Conservation (phyloP, 352 stramenopile species). For the Phytopythium vexans region DNA sequence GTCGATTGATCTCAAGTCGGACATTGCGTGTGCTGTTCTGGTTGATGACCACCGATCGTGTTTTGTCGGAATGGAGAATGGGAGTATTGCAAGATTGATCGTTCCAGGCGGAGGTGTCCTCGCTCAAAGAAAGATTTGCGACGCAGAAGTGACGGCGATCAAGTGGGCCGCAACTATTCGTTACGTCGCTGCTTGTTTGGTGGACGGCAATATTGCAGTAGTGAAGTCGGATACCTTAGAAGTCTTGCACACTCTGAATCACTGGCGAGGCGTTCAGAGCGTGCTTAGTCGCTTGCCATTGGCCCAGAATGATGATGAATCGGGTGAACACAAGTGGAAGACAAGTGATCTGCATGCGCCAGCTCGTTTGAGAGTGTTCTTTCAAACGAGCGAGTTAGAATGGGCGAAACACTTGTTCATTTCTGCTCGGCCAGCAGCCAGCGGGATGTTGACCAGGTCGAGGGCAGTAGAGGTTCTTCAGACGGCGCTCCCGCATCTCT, state of each 20-base stretch:
- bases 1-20: constrained; percentile 12
- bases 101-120: constrained; percentile 30
- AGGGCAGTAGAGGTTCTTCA: constrained; percentile 17
- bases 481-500: constrained; percentile 13
- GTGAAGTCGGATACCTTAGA: constrained; percentile 28
- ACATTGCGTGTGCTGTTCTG: constrained; percentile 28
- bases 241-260: constrained; percentile 29
- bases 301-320: neutral
- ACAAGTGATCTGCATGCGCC: constrained; percentile 12
- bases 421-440: constrained; percentile 2
- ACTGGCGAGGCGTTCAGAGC: constrained; percentile 36
- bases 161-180: constrained; percentile 13
- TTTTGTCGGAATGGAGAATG: constrained; percentile 36
- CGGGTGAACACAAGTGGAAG: no score
- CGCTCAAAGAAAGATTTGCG: constrained; percentile 23
- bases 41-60: constrained; percentile 41
- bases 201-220: constrained; percentile 34
- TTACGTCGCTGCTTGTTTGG: constrained; percentile 23
- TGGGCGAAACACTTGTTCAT: constrained; percentile 28
- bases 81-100: constrained; percentile 31
- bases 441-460: constrained; percentile 10
- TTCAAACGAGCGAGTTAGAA: constrained; percentile 32
- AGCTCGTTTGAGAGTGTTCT: constrained; percentile 19
- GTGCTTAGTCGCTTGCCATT: constrained; percentile 8
- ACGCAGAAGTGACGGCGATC: constrained; percentile 16